Evolutionary conservation across 2,329 filamentous ascomycete species (phyloP), one percentile per base, ranked within the genome.

Genomic region (Emergomyces orientalis): DNA sequence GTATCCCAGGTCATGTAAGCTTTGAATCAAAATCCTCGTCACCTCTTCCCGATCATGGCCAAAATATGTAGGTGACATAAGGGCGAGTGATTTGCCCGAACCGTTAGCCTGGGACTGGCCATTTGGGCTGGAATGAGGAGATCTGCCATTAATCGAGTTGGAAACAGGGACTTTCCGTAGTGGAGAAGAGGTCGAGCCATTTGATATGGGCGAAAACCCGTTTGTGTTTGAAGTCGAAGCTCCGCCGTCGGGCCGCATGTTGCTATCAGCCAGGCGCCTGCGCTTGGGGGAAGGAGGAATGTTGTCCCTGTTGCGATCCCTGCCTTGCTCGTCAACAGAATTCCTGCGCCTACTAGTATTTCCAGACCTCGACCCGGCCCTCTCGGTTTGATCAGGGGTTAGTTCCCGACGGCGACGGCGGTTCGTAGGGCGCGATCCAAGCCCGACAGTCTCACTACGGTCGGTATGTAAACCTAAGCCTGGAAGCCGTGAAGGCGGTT

Each of bases 41-140:
- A 97, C 88, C 78, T 99, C 93, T 79, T 96, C 91, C 72, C 91
- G 86, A 72, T 94, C 86, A 72, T 97, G 93, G 22, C 91, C 92
- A 71, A 86, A 88, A 74, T 95, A 97, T 41, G 79, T 79, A 5
- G 79, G 65, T 37, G 71, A 64, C 32, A 69, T 64, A 25, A 69
- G 65, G 47, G 65, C 67, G 5, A 69, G 65, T 13, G 71, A 69
- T 61, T 73, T 75, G 49, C 70, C 69, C 2, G 76, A 72, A 37
- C 77, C 77, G 64, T 78, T 79, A 22, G 72, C 71, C 14, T 75
- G 70, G 39, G 72, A 68, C 34, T 73, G 73, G 34, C 76, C 75
- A 66, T 77, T 78, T 62, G 71, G 74, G 63, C 63, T 67, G 39
- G 65, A 63, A 63, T 70, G 74, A 62, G 68, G 67, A 19, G 80